Conservation (phyloP, 495 filamentous ascomycete species). For the Hypoxylon perforatum region DNA sequence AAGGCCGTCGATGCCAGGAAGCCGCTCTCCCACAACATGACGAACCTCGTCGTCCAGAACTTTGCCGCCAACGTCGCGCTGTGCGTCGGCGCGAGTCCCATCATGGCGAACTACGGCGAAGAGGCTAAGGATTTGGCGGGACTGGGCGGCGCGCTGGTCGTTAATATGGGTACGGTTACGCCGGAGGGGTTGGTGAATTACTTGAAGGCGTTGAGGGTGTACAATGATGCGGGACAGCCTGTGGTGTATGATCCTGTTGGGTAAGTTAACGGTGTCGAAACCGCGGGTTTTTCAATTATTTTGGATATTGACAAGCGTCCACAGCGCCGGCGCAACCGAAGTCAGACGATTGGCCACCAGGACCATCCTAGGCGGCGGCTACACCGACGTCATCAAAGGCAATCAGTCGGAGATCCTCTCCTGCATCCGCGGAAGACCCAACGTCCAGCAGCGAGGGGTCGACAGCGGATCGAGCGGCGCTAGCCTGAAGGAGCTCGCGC, state of each 20-base stretch:
- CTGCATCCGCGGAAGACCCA: conserved; percentile 70
- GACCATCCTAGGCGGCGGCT: conserved; percentile 76
- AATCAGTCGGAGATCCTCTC: conserved; percentile 91
- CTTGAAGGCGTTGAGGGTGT: conserved; percentile 68
- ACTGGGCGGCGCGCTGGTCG: conserved; percentile 75
- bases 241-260: conserved; percentile 93
- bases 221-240: conserved; percentile 78
- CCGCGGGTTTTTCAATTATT: neutral
- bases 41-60: conserved; percentile 91
- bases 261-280: conserved; percentile 37
- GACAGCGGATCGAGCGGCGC: conserved; percentile 75
- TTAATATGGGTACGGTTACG: conserved; percentile 95
- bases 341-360: conserved; percentile 77
- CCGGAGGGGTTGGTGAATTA: conserved; percentile 77
- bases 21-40: conserved; percentile 96
- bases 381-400: conserved; percentile 91
- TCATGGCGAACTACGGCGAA: conserved; percentile 89
- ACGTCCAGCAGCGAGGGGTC: conserved; percentile 83
- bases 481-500: conserved; percentile 63
- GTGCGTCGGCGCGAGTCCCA: conserved; percentile 86
- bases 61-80: conserved; percentile 91
- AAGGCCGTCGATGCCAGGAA: conserved; percentile 66
- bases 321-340: conserved; percentile 77
- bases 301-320: neutral
- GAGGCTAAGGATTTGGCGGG: conserved; percentile 83